Conservation (phyloP, 345 rosid species). For the Eucalyptus marginata region DNA sequence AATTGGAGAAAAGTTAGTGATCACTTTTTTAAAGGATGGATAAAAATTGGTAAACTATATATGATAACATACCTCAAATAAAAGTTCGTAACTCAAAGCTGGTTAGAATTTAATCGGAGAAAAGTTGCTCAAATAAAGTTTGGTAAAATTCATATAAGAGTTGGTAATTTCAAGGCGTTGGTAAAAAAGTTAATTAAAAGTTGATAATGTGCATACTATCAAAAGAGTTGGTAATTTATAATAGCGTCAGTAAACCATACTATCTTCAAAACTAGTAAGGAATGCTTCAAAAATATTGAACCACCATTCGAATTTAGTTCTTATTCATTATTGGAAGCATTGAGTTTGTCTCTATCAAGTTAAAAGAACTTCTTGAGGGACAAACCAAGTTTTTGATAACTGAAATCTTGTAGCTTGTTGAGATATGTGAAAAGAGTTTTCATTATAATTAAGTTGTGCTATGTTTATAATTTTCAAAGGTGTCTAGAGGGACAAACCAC, state of each 20-base stretch:
- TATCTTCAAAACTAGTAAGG: background rate
- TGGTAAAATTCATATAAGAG: too few species aligned
- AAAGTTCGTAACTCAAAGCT: too few species aligned
- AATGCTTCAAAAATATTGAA: background rate
- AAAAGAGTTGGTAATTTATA: background rate
- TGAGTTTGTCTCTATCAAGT: background rate
- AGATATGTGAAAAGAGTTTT: background rate
- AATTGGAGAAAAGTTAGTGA: background rate
- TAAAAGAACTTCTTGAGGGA: background rate
- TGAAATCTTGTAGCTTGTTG: background rate
- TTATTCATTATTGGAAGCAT: background rate
- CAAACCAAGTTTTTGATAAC: background rate
- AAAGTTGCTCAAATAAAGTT: too few species aligned
- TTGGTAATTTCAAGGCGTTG: too few species aligned
- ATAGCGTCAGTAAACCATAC: background rate
- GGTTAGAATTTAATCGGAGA: too few species aligned
- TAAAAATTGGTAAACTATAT: background rate
- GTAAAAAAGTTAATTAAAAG: too few species aligned
- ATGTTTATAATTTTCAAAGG: background rate
- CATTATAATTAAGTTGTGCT: background rate
- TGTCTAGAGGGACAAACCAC: background rate
- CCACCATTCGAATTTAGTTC: background rate
- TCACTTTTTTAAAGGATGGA: background rate
- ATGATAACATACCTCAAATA: too few species aligned
- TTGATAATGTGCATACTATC: background rate